Evolutionary conservation across 1,284 basidiomycete genomes (phyloP).

Genomic region (Malassezia arunalokei): DNA sequence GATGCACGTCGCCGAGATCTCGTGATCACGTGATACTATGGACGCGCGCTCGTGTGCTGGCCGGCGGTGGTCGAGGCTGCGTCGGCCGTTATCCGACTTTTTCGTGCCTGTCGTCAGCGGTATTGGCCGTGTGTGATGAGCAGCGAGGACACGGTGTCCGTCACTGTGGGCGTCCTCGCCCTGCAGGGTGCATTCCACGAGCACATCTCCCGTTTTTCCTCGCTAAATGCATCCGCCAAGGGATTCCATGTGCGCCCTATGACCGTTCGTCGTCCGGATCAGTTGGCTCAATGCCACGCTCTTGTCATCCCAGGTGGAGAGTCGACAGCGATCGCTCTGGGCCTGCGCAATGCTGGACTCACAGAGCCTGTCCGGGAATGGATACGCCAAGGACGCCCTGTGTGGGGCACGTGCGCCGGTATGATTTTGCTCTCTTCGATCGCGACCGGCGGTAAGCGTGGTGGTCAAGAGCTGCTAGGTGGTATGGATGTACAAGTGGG

Average conservation of each 20-base stretch:
- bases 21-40: slow-evolving; percentile 1
- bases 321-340: slow-evolving; percentile 81
- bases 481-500: slow-evolving; percentile 70
- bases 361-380: slow-evolving; percentile 65
- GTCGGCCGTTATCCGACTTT: no score
- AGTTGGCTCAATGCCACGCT: slow-evolving; percentile 65
- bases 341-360: slow-evolving; percentile 66
- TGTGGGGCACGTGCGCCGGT: slow-evolving; percentile 95
- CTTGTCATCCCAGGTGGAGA: slow-evolving; percentile 82
- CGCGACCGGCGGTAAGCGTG: slow-evolving; percentile 62
- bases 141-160: not conserved
- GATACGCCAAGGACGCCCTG: slow-evolving; percentile 54
- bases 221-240: slow-evolving; percentile 10
- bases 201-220: slow-evolving; percentile 56
- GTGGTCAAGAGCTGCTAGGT: slow-evolving; percentile 72
- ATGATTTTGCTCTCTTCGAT: slow-evolving; percentile 65
- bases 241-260: slow-evolving; percentile 35
- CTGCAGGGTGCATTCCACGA: slow-evolving; percentile 88
- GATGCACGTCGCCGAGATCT: not conserved
- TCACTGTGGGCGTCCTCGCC: slow-evolving; percentile 52
- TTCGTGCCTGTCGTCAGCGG: no score
- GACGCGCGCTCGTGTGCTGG: no score
- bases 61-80: no score
- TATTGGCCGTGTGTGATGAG: not conserved
- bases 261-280: slow-evolving; percentile 65